A percentile compares a stretch with the other conserved stretches of the same genome.
These are phyloP conservation scores for Thermomucor indicae-seudaticae DNA, from an alignment of 371 early-diverging fungal species.

Conservation along the genomic window DNA sequence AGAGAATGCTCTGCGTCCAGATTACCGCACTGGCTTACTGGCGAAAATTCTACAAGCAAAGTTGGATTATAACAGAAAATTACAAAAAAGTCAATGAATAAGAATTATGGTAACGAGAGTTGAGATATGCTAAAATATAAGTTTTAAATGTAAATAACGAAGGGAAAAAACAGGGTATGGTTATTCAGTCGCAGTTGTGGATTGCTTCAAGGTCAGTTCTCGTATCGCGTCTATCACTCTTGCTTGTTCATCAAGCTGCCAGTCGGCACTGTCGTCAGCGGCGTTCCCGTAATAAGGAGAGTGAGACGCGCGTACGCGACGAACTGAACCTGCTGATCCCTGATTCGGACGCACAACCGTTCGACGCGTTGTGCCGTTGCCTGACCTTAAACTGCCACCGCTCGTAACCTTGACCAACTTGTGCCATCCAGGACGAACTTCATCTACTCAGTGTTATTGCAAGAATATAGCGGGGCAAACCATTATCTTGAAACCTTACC, in stretches of 20 bases:
- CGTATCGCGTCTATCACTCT: neutral
- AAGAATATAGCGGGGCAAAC: neutral
- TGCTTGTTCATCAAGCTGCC: neutral
- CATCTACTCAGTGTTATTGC: slow-evolving; percentile 65
- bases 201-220: neutral
- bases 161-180: neutral
- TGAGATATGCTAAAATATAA: neutral
- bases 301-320: neutral
- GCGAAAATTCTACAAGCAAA: neutral
- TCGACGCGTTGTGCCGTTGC: slow-evolving; percentile 4
- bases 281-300: neutral
- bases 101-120: neutral
- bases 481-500: slow-evolving; percentile 30
- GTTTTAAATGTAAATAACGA: neutral
- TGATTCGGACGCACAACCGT: slow-evolving; percentile 5
- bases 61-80: neutral
- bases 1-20: too few species aligned
- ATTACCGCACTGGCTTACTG: too few species aligned
- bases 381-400: neutral
- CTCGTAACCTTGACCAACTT: slow-evolving; percentile 9
- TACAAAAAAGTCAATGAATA: neutral
- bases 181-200: neutral
- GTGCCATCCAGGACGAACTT: slow-evolving; percentile 75
- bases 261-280: neutral
- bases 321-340: neutral